phyloP scores from a whole-genome alignment of 176 grass and related monocot genomes.

The Bothriochloa decipiens region DNA sequence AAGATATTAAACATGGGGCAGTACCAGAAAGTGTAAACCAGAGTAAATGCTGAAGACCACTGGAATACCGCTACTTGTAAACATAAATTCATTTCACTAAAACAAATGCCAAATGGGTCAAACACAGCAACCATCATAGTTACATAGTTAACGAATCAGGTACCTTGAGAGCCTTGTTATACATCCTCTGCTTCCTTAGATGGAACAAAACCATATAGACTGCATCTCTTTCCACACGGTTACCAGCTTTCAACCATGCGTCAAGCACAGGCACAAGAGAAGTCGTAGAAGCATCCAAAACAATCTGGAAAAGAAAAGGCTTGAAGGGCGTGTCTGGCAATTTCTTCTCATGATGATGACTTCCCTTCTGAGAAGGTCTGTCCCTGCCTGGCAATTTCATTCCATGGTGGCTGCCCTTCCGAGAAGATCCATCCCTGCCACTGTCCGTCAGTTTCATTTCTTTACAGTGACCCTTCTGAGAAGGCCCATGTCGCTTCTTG shows the following conservation, averaged over 20 bases:
- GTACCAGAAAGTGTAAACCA: not conserved
- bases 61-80: slow-evolving; percentile 12
- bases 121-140: not conserved
- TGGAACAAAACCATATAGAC: slow-evolving; percentile 18
- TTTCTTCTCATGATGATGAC: not conserved
- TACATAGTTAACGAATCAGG: slow-evolving; percentile 17
- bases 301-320: slow-evolving; percentile 35
- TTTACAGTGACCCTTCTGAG: not conserved
- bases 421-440: slow-evolving; percentile 12
- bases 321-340: not conserved
- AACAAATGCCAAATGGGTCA: slow-evolving; percentile 1
- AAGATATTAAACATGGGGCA: not conserved
- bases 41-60: slow-evolving; percentile 20
- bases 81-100: not conserved
- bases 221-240: slow-evolving; percentile 36
- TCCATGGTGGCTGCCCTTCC: not conserved
- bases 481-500: not conserved
- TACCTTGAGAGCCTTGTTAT: slow-evolving; percentile 56
- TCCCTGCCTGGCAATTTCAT: slow-evolving; percentile 12
- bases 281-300: slow-evolving; percentile 38
- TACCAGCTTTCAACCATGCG: slow-evolving; percentile 41
- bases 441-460: slow-evolving; percentile 18
- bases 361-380: not conserved
- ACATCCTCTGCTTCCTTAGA: slow-evolving; percentile 42
- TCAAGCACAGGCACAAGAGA: slow-evolving; percentile 34